Percentiles rank a stretch among this genome's conserved stretches.
Conservation (phyloP, 2,329 filamentous ascomycete genomes). For the Ramularia collo-cygni region DNA sequence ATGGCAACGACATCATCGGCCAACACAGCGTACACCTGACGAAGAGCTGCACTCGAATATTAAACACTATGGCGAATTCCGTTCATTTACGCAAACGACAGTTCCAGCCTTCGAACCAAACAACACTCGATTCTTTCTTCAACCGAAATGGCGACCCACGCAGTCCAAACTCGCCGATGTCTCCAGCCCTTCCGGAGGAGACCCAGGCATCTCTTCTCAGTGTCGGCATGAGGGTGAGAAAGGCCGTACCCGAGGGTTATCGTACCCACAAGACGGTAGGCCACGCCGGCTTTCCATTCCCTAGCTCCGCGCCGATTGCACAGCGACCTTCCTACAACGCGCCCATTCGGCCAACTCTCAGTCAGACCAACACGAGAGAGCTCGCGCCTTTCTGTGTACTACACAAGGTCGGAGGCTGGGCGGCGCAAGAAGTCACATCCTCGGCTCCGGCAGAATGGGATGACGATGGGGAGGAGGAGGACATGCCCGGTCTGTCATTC, state of each 20-base stretch:
- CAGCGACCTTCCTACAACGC: constrained; percentile 31
- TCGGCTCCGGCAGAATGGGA: constrained; percentile 19
- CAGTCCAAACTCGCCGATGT: constrained; percentile 16
- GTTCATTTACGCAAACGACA: constrained; percentile 35
- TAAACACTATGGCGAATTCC: constrained; percentile 5
- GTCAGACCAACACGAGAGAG: constrained; percentile 42
- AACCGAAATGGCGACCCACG: constrained; percentile 17
- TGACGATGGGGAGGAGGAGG: constrained; percentile 6
- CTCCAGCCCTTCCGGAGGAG: constrained; percentile 52
- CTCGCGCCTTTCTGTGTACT: constrained; percentile 76
- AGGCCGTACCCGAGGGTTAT: constrained; percentile 89
- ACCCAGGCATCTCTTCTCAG: constrained; percentile 79
- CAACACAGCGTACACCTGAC: no score
- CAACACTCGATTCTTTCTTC: constrained; percentile 39
- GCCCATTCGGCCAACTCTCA: constrained; percentile 18
- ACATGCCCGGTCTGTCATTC: constrained; percentile 22
- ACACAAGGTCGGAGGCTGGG: constrained; percentile 64
- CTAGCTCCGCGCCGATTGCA: constrained; percentile 19
- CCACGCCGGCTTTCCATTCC: constrained; percentile 18
- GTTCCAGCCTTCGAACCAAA: constrained; percentile 35
- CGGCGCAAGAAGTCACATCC: constrained; percentile 44
- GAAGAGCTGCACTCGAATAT: no score
- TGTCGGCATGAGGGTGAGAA: constrained; percentile 91
- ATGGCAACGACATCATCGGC: no score
- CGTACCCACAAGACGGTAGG: constrained; percentile 61